phyloP scores from a whole-genome alignment of 345 rosid genomes.

The Salix purpurea region DNA sequence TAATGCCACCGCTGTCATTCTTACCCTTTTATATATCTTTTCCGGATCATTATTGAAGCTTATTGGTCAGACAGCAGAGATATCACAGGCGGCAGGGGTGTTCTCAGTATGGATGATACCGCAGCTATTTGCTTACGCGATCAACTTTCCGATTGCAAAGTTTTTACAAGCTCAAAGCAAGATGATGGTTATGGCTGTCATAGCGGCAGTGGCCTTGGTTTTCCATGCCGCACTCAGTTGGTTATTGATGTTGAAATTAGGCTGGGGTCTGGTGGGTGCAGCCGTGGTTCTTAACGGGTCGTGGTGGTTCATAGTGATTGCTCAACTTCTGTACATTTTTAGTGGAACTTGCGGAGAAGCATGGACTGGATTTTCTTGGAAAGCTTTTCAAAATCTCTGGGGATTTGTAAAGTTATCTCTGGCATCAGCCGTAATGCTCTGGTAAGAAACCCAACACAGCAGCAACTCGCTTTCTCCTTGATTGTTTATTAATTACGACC shows the following conservation, averaged over 20 bases:
- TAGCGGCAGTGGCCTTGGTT: constrained; percentile 3
- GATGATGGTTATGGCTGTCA: constrained; percentile 13
- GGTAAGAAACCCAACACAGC: neutral
- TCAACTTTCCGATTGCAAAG: constrained; percentile 14
- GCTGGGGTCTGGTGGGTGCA: constrained; percentile 38
- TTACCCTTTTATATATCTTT: constrained; percentile 10
- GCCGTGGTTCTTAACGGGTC: constrained; percentile 31
- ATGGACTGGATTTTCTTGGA: constrained; percentile 18
- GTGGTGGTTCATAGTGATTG: constrained; percentile 28
- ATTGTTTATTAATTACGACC: too few relatives aligned
- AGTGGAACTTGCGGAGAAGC: constrained; percentile 8
- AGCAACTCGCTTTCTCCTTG: neutral
- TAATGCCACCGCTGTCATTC: neutral
- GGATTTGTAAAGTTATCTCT: constrained; percentile 12
- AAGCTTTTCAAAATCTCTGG: constrained; percentile 17
- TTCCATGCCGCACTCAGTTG: constrained; percentile 2
- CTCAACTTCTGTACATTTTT: constrained; percentile 12
- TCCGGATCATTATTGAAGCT: constrained; percentile 7
- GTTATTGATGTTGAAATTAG: constrained; percentile 22
- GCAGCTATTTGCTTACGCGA: constrained; percentile 15
- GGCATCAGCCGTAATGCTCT: constrained; percentile 21
- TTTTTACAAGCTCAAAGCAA: constrained; percentile 19
- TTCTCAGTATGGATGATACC: constrained; percentile 18
- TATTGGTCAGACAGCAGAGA: constrained; percentile 9
- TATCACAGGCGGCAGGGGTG: constrained; percentile 11